Percentiles rank a stretch among this genome's conserved stretches.
phyloP scores from a whole-genome alignment of 163 green algal species.

The Chlamydomonas reinhardtii region DNA sequence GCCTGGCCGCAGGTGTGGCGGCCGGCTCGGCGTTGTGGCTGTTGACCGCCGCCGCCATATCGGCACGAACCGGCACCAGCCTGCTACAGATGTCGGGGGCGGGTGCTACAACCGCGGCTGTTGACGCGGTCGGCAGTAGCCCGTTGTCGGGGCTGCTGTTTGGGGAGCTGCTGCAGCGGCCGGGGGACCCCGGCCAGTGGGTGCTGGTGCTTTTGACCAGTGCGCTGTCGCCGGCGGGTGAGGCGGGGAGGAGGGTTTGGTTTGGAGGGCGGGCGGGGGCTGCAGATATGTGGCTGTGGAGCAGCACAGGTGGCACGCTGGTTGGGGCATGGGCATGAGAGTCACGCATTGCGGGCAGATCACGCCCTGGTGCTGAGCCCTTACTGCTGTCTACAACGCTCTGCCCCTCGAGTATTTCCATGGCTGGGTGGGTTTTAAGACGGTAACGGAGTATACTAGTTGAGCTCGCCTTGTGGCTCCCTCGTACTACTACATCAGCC shows the following conservation, averaged over 20 bases:
- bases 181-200: conserved; percentile 28
- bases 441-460: no score
- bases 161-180: conserved; percentile 15
- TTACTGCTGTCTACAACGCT: no score
- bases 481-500: no score
- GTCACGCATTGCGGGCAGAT: no score
- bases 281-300: no score
- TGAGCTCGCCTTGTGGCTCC: no score
- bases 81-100: neutral
- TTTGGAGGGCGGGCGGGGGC: neutral
- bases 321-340: no score
- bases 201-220: conserved; percentile 1
- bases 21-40: conserved; percentile 21
- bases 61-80: conserved; percentile 23
- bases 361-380: no score
- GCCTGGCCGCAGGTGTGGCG: neutral
- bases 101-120: neutral
- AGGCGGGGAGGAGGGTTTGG: neutral
- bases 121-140: neutral
- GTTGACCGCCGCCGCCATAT: conserved; percentile 22
- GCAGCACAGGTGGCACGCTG: no score
- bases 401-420: no score
- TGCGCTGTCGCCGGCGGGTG: conserved; percentile 40
- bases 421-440: no score
- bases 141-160: conserved; percentile 19